Evolutionary conservation across 768 basidiomycete species (phyloP).

Genomic region (Pulveroboletus sp.): DNA sequence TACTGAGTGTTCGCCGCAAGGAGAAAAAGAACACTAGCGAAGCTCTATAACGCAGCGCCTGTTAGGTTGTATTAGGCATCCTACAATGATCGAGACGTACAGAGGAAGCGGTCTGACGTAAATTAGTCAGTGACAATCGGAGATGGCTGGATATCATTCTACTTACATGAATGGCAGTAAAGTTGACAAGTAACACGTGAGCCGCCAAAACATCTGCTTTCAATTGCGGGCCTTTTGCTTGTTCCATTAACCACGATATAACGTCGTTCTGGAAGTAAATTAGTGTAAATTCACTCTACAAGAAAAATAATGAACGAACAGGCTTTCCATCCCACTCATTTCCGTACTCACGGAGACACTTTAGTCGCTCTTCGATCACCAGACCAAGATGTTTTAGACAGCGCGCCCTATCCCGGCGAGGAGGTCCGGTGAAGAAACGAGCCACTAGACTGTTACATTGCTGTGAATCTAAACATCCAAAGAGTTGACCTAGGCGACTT

Average conservation of each 20-base stretch:
- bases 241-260: slow-evolving; percentile 31
- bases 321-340: slow-evolving; percentile 27
- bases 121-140: not conserved
- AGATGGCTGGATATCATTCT: not conserved
- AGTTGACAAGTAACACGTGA: slow-evolving; percentile 7
- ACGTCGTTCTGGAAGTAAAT: slow-evolving; percentile 26
- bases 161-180: slow-evolving; percentile 22
- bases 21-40: slow-evolving; percentile 32
- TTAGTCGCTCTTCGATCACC: slow-evolving; percentile 28
- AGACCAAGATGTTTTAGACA: slow-evolving; percentile 21
- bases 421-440: slow-evolving; percentile 4
- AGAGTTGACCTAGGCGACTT: not conserved
- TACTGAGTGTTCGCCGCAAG: slow-evolving; percentile 36
- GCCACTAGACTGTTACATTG: slow-evolving; percentile 14
- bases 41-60: slow-evolving; percentile 15
- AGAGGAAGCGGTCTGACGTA: slow-evolving; percentile 16
- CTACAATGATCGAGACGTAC: not conserved
- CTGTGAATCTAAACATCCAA: no score
- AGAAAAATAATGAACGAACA: not conserved
- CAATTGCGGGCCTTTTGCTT: slow-evolving; percentile 14
- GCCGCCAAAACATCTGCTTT: slow-evolving; percentile 18
- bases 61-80: not conserved
- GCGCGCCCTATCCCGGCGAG: not conserved
- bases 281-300: not conserved
- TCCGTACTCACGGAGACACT: slow-evolving; percentile 19